Base-by-base conservation (phyloP, 345 rosid species). In the Erysimum cheiranthoides region DNA sequence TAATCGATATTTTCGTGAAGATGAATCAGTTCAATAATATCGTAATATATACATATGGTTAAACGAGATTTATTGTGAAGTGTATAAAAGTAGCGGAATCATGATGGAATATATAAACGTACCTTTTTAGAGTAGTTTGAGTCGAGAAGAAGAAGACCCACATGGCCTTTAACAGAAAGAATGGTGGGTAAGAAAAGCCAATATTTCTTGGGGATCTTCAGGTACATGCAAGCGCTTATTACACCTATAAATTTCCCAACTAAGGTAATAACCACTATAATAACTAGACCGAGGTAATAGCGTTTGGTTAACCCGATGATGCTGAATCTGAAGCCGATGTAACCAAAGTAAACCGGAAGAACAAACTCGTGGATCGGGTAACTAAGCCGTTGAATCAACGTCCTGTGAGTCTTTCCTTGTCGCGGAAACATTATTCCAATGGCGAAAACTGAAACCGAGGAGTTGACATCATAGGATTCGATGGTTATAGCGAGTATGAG, bases 281-380 rank as follows among this genome's bases (percentile, higher is more conserved):
- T 53, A 21, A 77, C 9, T 6, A 87, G 71, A 2, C 76, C 73
- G 1, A 85, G 6, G 30, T 61, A 9, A 12, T 70, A 30, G 80
- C 42, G 39, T 62, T n/a, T 35, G 60, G 73, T 65, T 58, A 65
- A 27, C 3, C 39, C n/a, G 4, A 31, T 28, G 2, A 78, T 68
- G 53, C 89, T 77, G 69, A 92, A 82, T 57, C 90, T 93, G 62
- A 94, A 90, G 10, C 96, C 98, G 1, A 85, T 80, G 71, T 85
- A 90, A 68, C 98, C 95, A 17, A 90, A 94, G 76, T 85, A 94
- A 7, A 92, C 82, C 1, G 98, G 98, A 10, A 94, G 90, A 10
- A 94, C 58, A 68, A 92, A 90, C 74, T 86, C 92, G 60, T 94
- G 74, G 36, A 87, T 85, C 1, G 90, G 84, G 54, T 86, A 92